Conservation (phyloP, 2,329 filamentous ascomycete genomes). For the Colletotrichum spaethianum region DNA sequence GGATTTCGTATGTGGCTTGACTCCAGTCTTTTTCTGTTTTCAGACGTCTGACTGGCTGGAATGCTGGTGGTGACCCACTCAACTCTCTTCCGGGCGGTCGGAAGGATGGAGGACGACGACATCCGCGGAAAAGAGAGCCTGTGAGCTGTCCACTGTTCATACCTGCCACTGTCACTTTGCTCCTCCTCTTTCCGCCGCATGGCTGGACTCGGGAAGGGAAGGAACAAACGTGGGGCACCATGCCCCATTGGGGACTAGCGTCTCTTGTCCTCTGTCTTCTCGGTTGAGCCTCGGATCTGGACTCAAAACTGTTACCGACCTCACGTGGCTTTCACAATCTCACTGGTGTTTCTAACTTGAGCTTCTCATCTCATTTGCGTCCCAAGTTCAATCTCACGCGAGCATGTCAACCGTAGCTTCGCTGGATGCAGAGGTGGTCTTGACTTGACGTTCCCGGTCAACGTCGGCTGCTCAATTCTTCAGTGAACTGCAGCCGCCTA, state of each 20-base stretch:
- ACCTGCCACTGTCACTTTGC: slow-evolving; percentile 2
- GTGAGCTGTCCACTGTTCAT: slow-evolving; percentile 21
- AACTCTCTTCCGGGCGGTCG: slow-evolving; percentile 20
- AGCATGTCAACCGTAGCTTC: background rate
- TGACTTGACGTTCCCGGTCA: background rate
- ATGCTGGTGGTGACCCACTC: background rate
- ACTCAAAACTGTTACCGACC: background rate
- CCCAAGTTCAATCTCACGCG: background rate
- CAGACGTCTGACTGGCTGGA: slow-evolving; percentile 28
- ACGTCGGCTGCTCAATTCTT: background rate
- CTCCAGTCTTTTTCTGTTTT: background rate
- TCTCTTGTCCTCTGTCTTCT: background rate
- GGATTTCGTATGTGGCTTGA: slow-evolving; percentile 30
- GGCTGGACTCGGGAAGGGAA: slow-evolving; percentile 36
- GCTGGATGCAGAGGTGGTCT: background rate
- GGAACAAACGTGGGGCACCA: slow-evolving; percentile 29
- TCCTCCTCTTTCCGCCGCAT: background rate
- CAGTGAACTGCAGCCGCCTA: slow-evolving; percentile 4
- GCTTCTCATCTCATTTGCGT: background rate
- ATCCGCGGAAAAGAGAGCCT: slow-evolving; percentile 36
- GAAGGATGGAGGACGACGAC: slow-evolving; percentile 29
- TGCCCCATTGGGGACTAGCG: background rate
- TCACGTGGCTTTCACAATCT: slow-evolving; percentile 11
- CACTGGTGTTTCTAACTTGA: background rate
- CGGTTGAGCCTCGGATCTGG: slow-evolving; percentile 36